Evolutionary conservation across 2,329 filamentous ascomycete species (phyloP), one percentile per base, ranked within the genome.

Genomic region (Penicillium sp.): DNA sequence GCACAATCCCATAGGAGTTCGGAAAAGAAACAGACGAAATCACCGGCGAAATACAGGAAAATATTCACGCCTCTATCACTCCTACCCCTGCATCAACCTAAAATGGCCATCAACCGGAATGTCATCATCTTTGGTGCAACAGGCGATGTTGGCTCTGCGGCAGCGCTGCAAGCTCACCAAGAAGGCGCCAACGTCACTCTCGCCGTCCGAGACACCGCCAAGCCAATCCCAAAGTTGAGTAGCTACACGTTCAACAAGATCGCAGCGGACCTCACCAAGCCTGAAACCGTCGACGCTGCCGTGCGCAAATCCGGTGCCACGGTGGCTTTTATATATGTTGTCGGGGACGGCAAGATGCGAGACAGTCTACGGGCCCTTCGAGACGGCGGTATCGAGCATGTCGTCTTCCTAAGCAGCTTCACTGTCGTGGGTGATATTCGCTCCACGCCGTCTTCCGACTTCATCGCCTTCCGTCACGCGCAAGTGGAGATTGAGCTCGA

Each of bases 91-190:
- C 9, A 7, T 10, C 3, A 40, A 21, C 1, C 21, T n/a, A 21
- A 10, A 10, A 40, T 40, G 38, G 38, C 38, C 38, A 21, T 11
- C 7, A 18, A 40, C 5, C 38, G 38, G 11, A 40, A 21, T 21
- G 38, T 40, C 4, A 40, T 83, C 49, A 65, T 83, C 48, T 82
- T 83, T 56, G 80, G 81, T 21, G 72, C 80, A n/a, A 80, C 80
- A 10, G 81, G 81, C 43, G 61, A 62, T 9, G 74, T 81, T 27
- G 81, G 73, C 45, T 74, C 73, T 22, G 62, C 64, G 7, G 67
- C 72, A 3, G 79, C 79, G 4, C 66, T 58, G 11, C 67, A 68
- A 24, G 77, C 79, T 22, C 66, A 69, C 10, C 51, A 69, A 31
- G 68, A 66, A 27, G 79, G 77, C 14, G 74, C 75, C 34, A 75